phyloP scores from a whole-genome alignment of 768 basidiomycete species.

The Psilocybe cyanescens region DNA sequence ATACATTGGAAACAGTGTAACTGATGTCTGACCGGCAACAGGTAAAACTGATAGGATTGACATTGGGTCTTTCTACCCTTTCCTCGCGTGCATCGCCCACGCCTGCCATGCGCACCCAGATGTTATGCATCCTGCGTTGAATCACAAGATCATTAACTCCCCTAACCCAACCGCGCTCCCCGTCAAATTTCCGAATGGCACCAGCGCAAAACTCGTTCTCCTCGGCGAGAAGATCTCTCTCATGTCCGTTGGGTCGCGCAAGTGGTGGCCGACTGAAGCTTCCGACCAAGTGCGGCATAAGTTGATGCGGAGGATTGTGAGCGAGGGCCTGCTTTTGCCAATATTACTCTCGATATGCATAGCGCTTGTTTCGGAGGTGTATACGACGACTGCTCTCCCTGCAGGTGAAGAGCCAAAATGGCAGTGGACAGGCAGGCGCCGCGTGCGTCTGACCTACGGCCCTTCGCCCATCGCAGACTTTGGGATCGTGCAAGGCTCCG shows the following conservation, averaged over 20 bases:
- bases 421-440: not conserved
- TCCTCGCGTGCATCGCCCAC: constrained; percentile 34
- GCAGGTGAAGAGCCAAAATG: not conserved
- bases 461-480: constrained; percentile 46
- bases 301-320: constrained; percentile 31
- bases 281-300: constrained; percentile 29
- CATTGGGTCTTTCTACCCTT: constrained; percentile 34
- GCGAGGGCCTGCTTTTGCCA: constrained; percentile 37
- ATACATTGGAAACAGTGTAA: not conserved
- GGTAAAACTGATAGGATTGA: constrained; percentile 40
- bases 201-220: constrained; percentile 28
- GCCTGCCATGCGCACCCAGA: constrained; percentile 18
- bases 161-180: constrained; percentile 22
- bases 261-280: constrained; percentile 40
- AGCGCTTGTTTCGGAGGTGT: constrained; percentile 38
- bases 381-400: not conserved
- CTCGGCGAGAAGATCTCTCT: constrained; percentile 28
- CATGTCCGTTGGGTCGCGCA: not conserved
- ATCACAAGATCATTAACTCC: constrained; percentile 29
- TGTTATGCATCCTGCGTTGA: constrained; percentile 25
- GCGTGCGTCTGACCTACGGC: not conserved
- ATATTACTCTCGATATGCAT: constrained; percentile 35
- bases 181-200: constrained; percentile 27
- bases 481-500: constrained; percentile 42
- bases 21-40: constrained; percentile 7